These are phyloP conservation scores for Besnoitia besnoiti DNA, from an alignment of 169 alveolate species.

Conservation along the genomic window DNA sequence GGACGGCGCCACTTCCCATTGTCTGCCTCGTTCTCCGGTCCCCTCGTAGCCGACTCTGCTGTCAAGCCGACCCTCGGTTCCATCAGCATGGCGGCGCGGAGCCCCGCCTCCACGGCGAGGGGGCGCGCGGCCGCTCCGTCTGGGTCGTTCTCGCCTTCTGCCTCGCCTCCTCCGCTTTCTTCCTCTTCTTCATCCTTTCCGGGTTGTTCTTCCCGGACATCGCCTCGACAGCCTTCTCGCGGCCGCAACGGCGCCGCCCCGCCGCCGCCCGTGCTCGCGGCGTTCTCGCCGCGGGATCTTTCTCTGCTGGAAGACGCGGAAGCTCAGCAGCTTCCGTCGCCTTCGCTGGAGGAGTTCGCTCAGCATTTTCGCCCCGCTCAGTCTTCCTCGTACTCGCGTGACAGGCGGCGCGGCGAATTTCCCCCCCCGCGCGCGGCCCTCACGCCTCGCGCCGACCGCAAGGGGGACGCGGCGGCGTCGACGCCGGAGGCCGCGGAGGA, in stretches of 20 bases:
- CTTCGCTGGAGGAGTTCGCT: background rate
- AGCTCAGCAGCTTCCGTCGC: background rate
- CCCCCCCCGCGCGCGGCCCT: too few relatives aligned
- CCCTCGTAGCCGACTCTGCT: too few relatives aligned
- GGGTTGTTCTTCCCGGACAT: background rate
- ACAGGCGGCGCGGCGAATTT: too few relatives aligned
- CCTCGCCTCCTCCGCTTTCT: background rate
- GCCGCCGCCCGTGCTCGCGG: too few relatives aligned
- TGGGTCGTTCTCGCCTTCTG: background rate
- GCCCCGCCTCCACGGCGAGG: background rate
- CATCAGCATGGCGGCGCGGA: background rate
- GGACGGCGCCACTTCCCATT: too few relatives aligned
- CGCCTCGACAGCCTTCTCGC: background rate
- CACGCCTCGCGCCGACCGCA: too few relatives aligned
- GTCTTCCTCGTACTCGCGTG: background rate
- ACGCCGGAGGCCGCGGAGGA: too few relatives aligned
- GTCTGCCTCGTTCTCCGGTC: too few relatives aligned
- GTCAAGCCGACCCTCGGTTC: too few relatives aligned
- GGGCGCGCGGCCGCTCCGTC: background rate
- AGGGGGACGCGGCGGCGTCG: too few relatives aligned
- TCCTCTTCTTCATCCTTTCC: background rate
- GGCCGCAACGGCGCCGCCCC: too few relatives aligned
- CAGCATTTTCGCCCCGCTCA: background rate
- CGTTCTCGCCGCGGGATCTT: background rate
- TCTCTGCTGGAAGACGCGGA: background rate